Evolutionary conservation across 306 rosid genomes (phyloP).

Genomic region (Cucurbita maxima): DNA sequence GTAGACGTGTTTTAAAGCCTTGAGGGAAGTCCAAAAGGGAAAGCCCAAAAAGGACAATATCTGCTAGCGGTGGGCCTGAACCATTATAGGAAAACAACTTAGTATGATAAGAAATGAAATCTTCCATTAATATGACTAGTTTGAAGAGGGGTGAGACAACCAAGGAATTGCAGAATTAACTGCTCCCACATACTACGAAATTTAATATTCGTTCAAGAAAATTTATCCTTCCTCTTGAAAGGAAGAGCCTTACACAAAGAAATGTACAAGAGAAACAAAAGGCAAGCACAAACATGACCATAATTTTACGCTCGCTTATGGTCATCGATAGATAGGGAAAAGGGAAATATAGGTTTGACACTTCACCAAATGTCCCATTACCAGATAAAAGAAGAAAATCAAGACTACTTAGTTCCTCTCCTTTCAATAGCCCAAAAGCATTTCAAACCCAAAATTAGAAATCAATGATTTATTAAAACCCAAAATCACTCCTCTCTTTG

Average conservation of each 20-base stretch:
- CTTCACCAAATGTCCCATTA: no score
- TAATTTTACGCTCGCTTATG: not conserved
- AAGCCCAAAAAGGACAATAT: no score
- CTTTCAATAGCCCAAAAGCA: not conserved
- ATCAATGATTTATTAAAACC: not conserved
- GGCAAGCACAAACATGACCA: not conserved
- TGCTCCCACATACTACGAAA: not conserved
- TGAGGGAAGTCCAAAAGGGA: no score
- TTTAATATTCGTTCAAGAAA: not conserved
- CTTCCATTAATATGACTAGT: not conserved
- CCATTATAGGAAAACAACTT: not conserved
- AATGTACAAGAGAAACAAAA: not conserved
- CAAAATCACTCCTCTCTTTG: not conserved
- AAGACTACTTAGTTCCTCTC: not conserved
- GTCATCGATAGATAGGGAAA: not conserved
- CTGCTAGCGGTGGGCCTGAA: no score
- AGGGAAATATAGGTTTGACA: no score
- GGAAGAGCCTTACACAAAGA: not conserved
- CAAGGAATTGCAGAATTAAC: not conserved
- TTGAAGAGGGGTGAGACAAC: not conserved
- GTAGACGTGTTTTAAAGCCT: no score
- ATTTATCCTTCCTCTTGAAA: not conserved
- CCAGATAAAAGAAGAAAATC: not conserved
- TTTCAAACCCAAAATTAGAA: not conserved
- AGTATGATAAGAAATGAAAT: not conserved